Evolutionary conservation across 345 rosid species (phyloP).

Genomic region (Arabis alpina): DNA sequence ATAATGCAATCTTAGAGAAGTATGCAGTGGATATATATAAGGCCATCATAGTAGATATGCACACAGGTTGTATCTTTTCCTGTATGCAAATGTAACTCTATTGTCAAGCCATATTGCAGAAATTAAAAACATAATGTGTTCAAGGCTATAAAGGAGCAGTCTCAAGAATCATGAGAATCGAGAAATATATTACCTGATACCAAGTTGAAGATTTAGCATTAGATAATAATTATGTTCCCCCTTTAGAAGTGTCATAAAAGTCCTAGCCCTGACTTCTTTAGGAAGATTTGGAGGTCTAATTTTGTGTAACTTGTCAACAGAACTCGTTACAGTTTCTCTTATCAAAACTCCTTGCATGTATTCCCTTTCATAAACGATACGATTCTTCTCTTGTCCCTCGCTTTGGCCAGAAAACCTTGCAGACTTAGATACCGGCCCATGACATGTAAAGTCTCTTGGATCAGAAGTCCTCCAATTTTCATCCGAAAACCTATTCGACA

Average conservation of each 20-base stretch:
- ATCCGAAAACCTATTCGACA: slow-evolving; percentile 54
- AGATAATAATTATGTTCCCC: slow-evolving; percentile 63
- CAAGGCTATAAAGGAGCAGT: slow-evolving; percentile 10
- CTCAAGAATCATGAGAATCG: slow-evolving; percentile 23
- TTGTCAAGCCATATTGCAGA: slow-evolving; percentile 17
- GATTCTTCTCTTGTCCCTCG: slow-evolving; percentile 47
- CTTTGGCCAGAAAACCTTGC: slow-evolving; percentile 48
- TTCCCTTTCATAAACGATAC: slow-evolving; percentile 74
- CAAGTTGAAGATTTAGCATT: slow-evolving; percentile 93
- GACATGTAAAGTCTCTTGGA: slow-evolving; percentile 46
- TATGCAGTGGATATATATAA: slow-evolving; percentile 13
- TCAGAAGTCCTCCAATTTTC: slow-evolving; percentile 46
- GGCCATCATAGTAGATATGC: slow-evolving; percentile 11
- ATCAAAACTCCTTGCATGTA: slow-evolving; percentile 90
- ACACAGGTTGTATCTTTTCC: slow-evolving; percentile 20
- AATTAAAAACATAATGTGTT: neutral
- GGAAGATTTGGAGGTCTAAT: slow-evolving; percentile 50
- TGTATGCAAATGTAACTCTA: slow-evolving; percentile 1
- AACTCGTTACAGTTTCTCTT: slow-evolving; percentile 57
- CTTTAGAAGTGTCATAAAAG: slow-evolving; percentile 49
- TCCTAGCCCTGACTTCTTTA: slow-evolving; percentile 54
- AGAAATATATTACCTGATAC: slow-evolving; percentile 67
- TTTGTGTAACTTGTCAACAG: slow-evolving; percentile 46
- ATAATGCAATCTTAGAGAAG: slow-evolving; percentile 7
- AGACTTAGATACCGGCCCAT: slow-evolving; percentile 47